Conservation (phyloP, 164 flowering plant genomes). For the Nymphaea thermarum region DNA sequence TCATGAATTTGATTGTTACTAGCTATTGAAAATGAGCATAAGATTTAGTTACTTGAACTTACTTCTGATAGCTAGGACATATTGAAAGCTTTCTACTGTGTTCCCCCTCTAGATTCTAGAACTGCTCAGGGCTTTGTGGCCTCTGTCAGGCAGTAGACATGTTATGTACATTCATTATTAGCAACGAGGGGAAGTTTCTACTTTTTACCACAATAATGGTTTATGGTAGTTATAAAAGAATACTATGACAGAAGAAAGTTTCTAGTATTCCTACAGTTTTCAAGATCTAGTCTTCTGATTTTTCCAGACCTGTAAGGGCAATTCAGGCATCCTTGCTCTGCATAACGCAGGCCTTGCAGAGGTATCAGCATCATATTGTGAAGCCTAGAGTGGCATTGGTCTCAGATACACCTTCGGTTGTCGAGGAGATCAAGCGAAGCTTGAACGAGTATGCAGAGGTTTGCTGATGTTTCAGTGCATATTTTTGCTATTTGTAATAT, state of each 20-base stretch:
- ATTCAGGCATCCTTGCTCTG: slow-evolving; percentile 62
- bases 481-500: neutral
- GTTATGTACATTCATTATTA: neutral
- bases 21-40: too few species aligned
- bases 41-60: too few species aligned
- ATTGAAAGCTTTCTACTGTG: too few species aligned
- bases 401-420: slow-evolving; percentile 76
- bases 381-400: slow-evolving; percentile 65
- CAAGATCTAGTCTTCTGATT: neutral
- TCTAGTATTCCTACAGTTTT: neutral
- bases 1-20: too few species aligned
- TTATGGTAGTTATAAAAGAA: too few species aligned
- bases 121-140: too few species aligned
- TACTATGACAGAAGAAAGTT: too few species aligned
- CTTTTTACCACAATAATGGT: neutral
- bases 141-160: neutral
- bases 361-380: slow-evolving; percentile 11
- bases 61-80: too few species aligned
- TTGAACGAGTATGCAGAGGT: slow-evolving; percentile 78
- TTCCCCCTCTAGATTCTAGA: too few species aligned
- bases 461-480: neutral
- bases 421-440: slow-evolving; percentile 31
- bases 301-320: slow-evolving; percentile 61
- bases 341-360: slow-evolving; percentile 36
- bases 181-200: too few species aligned